These are phyloP conservation scores for Coelastrella sp. DNA, from an alignment of 139 green algal species.

Conservation along the genomic window DNA sequence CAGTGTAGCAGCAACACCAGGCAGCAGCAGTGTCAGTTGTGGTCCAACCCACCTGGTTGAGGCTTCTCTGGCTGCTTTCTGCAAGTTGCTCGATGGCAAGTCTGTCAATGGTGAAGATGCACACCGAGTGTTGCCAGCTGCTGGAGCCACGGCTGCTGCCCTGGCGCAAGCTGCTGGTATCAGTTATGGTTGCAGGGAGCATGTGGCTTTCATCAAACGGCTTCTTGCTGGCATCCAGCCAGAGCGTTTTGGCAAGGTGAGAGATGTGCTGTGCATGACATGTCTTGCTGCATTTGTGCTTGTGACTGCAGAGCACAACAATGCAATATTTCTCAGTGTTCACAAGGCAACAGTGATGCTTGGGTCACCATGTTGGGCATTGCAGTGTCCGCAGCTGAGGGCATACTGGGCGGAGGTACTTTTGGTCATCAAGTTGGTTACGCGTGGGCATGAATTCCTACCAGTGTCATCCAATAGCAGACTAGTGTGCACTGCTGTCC, in stretches of 20 bases:
- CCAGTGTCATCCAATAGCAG: no score
- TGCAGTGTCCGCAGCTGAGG: no score
- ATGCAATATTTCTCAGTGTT: no score
- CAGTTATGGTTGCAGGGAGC: neutral
- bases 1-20: neutral
- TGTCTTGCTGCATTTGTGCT: neutral
- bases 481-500: no score
- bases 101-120: neutral
- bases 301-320: no score
- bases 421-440: no score
- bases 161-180: neutral
- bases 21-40: neutral
- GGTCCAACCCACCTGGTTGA: neutral
- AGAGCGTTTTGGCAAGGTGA: neutral
- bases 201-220: constrained; percentile 6
- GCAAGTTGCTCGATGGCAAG: neutral
- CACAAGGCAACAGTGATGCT: no score
- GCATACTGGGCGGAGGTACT: no score
- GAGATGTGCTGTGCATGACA: neutral
- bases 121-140: neutral
- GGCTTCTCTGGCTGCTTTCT: neutral
- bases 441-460: no score
- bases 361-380: no score
- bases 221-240: neutral
- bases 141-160: neutral